Evolutionary conservation across 495 filamentous ascomycete species (phyloP), one percentile per base, ranked within the genome.

Genomic region (Daldinia vernicosa): DNA sequence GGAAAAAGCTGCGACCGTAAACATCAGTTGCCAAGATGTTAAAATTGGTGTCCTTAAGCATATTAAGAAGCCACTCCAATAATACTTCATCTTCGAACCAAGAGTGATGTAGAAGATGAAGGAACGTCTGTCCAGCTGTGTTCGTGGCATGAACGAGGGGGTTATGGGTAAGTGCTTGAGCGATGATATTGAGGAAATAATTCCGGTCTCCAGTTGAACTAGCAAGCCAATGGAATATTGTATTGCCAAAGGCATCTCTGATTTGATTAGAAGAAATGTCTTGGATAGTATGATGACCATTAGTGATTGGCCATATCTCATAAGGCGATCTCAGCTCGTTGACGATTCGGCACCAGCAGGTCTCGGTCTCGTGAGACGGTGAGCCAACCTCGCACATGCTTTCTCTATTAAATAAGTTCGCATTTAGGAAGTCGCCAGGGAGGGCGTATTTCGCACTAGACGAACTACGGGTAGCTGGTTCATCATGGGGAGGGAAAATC

Each of bases 1-100:
- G 83, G 57, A 81, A 81, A 60, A 82, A 83, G 22, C 51, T 84
- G 22, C 81, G 79, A 4, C 84, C 84, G 59, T 84, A 81, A 17
- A 79, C 75, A 69, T 86, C 84, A 3, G 75, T 76, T 2, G 76
- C 72, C 28, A 77, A 71, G 9, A 84, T 70, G 24, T 81, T 64
- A 52, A 80, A 77, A 2, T 72, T 71, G 9, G 66, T 52, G 11
- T 65, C 33, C 4, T 67, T 71, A 12, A 66, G 63, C 3, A 78
- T 28, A 39, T 73, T 62, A 11, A 84, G 66, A 8, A 83, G 75
- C 19, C 75, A 28, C 11, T 65, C 74, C 43, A 72, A 57, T 32
- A 77, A 62, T 2, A 68, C 58, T 4, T 75, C 61, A 3, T 75
- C 61, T 7, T 70, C 58, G 56, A 84, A 80, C 79, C 80, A 82